These are phyloP conservation scores for Boletus eberwhitei DNA, from an alignment of 768 basidiomycete species.

Conservation along the genomic window DNA sequence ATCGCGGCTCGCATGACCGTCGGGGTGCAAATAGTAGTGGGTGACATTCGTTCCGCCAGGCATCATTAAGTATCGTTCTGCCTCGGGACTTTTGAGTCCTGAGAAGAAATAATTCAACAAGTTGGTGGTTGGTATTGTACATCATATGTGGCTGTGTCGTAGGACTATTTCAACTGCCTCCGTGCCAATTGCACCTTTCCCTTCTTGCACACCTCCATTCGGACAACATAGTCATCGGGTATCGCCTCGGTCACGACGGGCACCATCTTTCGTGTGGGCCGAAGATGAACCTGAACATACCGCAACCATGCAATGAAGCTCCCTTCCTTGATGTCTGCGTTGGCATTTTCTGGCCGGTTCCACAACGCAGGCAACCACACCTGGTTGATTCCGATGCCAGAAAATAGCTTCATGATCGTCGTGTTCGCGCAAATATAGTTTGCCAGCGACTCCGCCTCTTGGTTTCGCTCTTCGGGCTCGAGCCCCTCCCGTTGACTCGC, in stretches of 20 bases:
- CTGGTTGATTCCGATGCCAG: background rate
- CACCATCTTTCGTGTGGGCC: background rate
- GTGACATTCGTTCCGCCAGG: background rate
- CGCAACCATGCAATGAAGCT: background rate
- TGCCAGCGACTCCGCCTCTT: background rate
- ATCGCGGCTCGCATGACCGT: background rate
- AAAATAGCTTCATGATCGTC: constrained; percentile 1
- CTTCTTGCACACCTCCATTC: background rate
- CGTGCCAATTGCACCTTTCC: background rate
- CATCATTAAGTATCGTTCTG: background rate
- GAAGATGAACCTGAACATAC: background rate
- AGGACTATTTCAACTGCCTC: background rate
- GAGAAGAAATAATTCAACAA: background rate
- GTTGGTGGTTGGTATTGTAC: background rate
- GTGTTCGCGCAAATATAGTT: background rate
- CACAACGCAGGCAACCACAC: constrained; percentile 1
- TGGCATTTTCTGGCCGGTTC: background rate
- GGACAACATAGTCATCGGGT: background rate
- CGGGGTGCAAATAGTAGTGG: background rate
- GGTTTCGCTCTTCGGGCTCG: background rate
- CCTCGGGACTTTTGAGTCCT: background rate
- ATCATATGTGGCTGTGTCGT: background rate
- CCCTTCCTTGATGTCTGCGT: constrained; percentile 2
- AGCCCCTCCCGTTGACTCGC: constrained; percentile 2
- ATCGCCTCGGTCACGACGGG: constrained; percentile 3